Evolutionary conservation across 768 basidiomycete genomes (phyloP).

Genomic region (Calocera viscosa): DNA sequence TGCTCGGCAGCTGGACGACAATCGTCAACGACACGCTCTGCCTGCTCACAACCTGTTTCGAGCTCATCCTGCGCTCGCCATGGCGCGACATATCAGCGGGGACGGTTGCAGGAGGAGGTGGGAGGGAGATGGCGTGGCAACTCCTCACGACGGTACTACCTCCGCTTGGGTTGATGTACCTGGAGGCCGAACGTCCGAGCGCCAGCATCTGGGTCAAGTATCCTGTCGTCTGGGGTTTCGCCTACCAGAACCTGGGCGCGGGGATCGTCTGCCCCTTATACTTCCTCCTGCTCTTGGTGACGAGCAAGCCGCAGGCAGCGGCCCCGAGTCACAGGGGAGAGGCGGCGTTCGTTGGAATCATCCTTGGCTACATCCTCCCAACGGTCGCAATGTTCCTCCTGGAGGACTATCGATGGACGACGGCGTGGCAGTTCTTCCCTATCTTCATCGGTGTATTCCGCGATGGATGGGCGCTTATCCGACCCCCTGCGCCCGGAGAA

Average conservation of each 20-base stretch:
- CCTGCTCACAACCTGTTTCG: neutral
- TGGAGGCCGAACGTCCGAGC: neutral
- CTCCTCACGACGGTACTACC: neutral
- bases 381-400: neutral
- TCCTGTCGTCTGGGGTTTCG: neutral
- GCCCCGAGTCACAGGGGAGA: neutral
- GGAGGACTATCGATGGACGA: neutral
- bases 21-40: neutral
- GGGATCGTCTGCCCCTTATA: neutral
- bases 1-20: neutral
- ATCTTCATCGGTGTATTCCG: neutral
- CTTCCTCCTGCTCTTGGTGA: neutral
- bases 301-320: neutral
- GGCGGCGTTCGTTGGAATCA: neutral
- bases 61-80: neutral
- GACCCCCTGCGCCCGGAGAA: neutral
- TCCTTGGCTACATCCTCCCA: neutral
- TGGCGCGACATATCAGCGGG: neutral
- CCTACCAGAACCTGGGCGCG: neutral
- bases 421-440: neutral
- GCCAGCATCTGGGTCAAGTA: neutral
- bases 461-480: neutral
- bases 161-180: neutral
- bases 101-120: neutral
- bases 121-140: neutral